Evolutionary conservation across 768 basidiomycete genomes (phyloP).

Genomic region (Trametes punicea): DNA sequence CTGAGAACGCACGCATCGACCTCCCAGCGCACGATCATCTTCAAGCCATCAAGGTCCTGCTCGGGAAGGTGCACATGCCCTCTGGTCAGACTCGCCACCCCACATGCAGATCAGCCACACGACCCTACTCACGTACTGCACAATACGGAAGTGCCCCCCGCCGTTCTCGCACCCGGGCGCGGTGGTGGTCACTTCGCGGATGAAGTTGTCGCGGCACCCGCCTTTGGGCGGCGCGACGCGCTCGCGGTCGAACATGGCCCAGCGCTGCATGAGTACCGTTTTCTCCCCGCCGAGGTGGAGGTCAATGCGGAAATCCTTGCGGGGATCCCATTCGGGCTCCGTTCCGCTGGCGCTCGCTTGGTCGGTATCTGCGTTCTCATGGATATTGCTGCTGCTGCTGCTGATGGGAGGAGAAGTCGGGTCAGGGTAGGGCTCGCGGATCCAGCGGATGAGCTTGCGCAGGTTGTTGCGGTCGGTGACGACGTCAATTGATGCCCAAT

Average conservation of each 20-base stretch:
- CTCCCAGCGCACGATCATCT: conserved; percentile 28
- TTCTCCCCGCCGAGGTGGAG: conserved; percentile 53
- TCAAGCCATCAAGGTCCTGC: conserved; percentile 25
- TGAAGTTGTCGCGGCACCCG: conserved; percentile 42
- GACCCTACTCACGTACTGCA: conserved; percentile 24
- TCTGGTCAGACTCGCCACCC: not conserved
- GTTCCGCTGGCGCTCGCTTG: no score
- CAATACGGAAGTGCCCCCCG: conserved; percentile 21
- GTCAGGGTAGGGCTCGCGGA: conserved; percentile 20
- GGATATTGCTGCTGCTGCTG: not conserved
- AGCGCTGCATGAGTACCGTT: conserved; percentile 60
- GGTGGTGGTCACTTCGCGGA: conserved; percentile 26
- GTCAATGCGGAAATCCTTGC: conserved; percentile 60
- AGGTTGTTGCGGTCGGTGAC: conserved; percentile 67
- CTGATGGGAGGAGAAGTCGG: conserved; percentile 19
- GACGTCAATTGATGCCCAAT: conserved; percentile 39
- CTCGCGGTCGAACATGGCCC: conserved; percentile 41
- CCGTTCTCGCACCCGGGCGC: conserved; percentile 19
- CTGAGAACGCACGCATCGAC: conserved; percentile 25
- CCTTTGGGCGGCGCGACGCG: conserved; percentile 8
- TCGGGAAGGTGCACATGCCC: not conserved
- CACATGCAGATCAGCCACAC: not conserved
- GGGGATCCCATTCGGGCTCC: not conserved
- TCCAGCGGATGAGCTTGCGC: conserved; percentile 60
- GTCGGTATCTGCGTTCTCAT: not conserved